Base-by-base conservation (phyloP, 495 filamentous ascomycete genomes). In the Ramalina peruviana region DNA sequence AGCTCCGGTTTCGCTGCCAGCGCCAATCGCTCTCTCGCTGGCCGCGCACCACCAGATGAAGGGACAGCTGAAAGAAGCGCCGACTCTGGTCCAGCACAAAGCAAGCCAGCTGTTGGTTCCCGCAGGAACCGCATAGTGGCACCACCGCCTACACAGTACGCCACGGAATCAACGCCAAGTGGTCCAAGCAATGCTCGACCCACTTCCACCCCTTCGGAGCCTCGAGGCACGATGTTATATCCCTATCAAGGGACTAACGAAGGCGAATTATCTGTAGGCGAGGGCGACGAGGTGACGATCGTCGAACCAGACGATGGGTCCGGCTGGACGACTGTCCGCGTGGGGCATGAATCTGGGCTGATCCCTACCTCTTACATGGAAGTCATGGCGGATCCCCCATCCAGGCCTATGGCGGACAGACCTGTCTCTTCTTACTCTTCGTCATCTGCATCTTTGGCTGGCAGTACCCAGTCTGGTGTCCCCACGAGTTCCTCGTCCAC, bases 291-390 rank as follows among this genome's bases (percentile, higher is more conserved):
- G 17, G 71, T 99, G 19, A 64, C 67, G 0, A 75, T 97, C 25
- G 47, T 94, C n/a, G 88, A 95, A 52, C 80, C 83, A 21, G 93
- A 99, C 66, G 89, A 94, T 63, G 90, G 92, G 46, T 81, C 81
- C 16, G 92, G 92, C 37, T 99, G 92, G 92, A 74, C 88, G 51
- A 84, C 79, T 60, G 81, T 99, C 51, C 79, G 80, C 25, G 81
- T 78, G 15, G 44, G 59, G 1, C 67, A 65, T 47, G 72, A 76
- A 49, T 81, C 87, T 67, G 92, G 92, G 36, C 72, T 95, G 13
- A 92, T 98, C 9, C 92, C 92, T 0, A 77, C 87, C 4, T 72
- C 82, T 15, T 98, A 97, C 61, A 72, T 88, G 40, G 80, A 89
- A 48, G 62, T 77, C 2, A 58, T 60, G 4, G 67, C 68, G 19